Base-by-base conservation (phyloP, 306 rosid genomes). In the Hippophae gyantsensis region DNA sequence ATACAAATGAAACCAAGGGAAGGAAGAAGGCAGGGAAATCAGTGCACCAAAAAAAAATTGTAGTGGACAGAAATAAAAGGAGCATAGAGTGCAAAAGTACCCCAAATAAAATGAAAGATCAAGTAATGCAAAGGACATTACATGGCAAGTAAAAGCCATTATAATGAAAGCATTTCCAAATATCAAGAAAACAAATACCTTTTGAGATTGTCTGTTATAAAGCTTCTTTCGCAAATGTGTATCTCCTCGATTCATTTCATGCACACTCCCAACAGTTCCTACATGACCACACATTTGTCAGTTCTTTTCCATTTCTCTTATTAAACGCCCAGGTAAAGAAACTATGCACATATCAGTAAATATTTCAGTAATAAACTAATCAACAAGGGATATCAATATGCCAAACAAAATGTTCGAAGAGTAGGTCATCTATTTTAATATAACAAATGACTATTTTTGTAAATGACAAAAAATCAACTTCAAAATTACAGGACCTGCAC, bases 131-230 rank as follows among this genome's bases (percentile, higher is more conserved):
- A 4, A 32, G 38, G 38, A 32, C 38, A 4, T 32, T 32, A 2
- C 38, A 32, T 32, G 43, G 13, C 27, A 41, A 69, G 68, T 51
- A 13, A 25, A 41, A 64, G 50, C 13, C 61, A 48, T 57, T 46
- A 62, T 48, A 27, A 42, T 49, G 50, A 60, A 32, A 27, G 53
- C 43, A 55, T 54, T 53, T 13, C 0, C 0, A 50, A 40, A 47
- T 58, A 54, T 42, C 10, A 64, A 64, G 45, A 45, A 42, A 13
- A 46, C 23, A 43, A 83, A 72, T 74, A 92, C 99, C 77, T 86
- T 74, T 57, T 81, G 95, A 69, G 77, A 75, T 73, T 88, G 85
- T 86, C 60, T 58, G 68, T 74, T 75, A 78, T 85, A 75, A 72
- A 80, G 79, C 74, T 77, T 93, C 74, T 48, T 68, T 40, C 57